phyloP scores from a whole-genome alignment of 1,139 yeast genomes.

The Nakaseomyces kungkrabaensis region DNA sequence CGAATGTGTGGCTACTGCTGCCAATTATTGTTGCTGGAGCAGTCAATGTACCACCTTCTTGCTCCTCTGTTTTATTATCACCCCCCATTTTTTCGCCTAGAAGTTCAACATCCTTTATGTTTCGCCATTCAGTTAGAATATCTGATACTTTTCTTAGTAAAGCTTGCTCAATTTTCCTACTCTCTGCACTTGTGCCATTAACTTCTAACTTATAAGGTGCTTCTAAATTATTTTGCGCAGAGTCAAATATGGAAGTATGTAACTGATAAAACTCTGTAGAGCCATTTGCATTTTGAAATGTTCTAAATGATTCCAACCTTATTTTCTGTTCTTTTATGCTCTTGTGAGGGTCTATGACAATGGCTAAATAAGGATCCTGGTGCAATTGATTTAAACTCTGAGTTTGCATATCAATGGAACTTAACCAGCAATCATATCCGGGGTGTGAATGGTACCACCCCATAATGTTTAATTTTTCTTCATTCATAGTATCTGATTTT shows the following conservation, averaged over 20 bases:
- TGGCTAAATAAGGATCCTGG: constrained; percentile 86
- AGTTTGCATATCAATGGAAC: constrained; percentile 84
- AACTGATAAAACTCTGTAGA: constrained; percentile 56
- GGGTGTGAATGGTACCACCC: constrained; percentile 98
- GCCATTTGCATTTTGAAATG: constrained; percentile 56
- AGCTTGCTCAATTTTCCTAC: background rate
- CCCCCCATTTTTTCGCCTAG: background rate
- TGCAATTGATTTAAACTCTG: constrained; percentile 76
- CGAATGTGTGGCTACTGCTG: background rate
- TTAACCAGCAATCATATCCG: constrained; percentile 91
- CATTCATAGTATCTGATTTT: constrained; percentile 29
- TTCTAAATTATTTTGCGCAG: constrained; percentile 36
- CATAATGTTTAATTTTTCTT: constrained; percentile 50
- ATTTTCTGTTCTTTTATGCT: constrained; percentile 56
- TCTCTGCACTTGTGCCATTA: background rate
- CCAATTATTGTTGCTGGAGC: background rate
- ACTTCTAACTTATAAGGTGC: background rate
- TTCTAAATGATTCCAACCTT: constrained; percentile 88
- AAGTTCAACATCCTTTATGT: background rate
- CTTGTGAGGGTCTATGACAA: constrained; percentile 77
- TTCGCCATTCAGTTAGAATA: background rate
- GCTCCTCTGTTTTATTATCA: background rate
- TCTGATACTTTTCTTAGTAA: background rate
- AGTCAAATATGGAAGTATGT: constrained; percentile 54
- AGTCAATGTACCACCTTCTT: background rate